phyloP scores from a whole-genome alignment of 73 alveolate genomes.

The Paramecium primaurelia region DNA sequence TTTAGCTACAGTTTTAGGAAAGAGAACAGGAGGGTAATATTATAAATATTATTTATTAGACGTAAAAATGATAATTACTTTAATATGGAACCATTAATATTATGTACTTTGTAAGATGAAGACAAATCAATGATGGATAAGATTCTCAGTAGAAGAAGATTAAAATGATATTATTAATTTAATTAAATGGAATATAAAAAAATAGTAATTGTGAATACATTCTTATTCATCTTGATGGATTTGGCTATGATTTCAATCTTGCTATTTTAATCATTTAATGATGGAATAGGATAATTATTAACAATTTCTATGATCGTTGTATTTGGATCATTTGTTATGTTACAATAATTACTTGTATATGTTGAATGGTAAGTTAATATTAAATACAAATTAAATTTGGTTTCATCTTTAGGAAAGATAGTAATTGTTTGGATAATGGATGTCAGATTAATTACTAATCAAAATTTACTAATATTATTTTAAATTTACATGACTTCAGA shows the following conservation, averaged over 20 bases:
- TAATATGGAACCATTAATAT: neutral
- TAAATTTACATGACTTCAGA: neutral
- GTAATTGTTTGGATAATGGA: neutral
- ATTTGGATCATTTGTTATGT: neutral
- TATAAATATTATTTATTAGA: neutral
- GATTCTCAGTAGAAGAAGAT: neutral
- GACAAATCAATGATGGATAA: neutral
- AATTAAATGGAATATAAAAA: neutral
- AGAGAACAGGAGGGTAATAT: neutral
- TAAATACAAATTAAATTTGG: neutral
- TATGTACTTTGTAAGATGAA: neutral
- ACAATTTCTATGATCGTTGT: neutral
- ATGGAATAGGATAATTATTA: neutral
- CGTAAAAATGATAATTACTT: neutral
- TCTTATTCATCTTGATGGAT: neutral
- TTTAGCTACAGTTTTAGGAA: neutral
- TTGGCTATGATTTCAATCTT: neutral
- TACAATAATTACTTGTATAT: neutral
- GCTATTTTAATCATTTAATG: neutral
- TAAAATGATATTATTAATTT: neutral
- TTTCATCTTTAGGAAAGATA: neutral
- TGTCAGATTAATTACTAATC: neutral
- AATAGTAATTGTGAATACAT: neutral
- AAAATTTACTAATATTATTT: neutral
- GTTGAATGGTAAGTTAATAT: neutral